Percentiles rank a stretch among this genome's conserved stretches.
Conservation (phyloP, 2,329 filamentous ascomycete species). For the Cytospora schulzeri region DNA sequence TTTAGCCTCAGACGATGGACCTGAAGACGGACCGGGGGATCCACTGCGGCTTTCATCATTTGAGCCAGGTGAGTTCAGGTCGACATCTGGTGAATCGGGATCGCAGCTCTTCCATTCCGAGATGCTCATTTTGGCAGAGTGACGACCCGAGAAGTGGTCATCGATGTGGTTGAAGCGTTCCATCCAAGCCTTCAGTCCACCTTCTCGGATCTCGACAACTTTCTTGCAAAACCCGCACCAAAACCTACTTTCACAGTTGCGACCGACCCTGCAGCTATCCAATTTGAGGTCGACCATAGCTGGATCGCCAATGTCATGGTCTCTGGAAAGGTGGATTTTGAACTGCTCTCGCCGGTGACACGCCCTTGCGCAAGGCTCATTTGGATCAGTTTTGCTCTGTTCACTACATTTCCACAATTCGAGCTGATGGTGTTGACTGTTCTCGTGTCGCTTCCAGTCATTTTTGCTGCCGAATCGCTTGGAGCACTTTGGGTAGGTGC, state of each 20-base stretch:
- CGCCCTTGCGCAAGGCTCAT: conserved; percentile 56
- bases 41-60: conserved; percentile 19
- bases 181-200: conserved; percentile 53
- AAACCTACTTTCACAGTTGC: conserved; percentile 66
- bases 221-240: conserved; percentile 85
- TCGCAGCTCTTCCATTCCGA: conserved; percentile 56
- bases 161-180: conserved; percentile 73
- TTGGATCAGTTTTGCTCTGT: conserved; percentile 15
- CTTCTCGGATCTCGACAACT: conserved; percentile 54
- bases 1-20: background rate
- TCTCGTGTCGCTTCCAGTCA: conserved; percentile 92
- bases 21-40: conserved; percentile 8
- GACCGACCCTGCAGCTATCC: conserved; percentile 61
- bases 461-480: conserved; percentile 89
- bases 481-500: conserved; percentile 69
- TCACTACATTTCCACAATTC: conserved; percentile 73
- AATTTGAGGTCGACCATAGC: conserved; percentile 46
- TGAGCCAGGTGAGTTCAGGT: background rate
- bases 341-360: conserved; percentile 63
- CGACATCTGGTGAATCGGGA: conserved; percentile 27
- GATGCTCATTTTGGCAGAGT: conserved; percentile 46
- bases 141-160: conserved; percentile 63
- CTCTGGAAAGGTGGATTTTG: conserved; percentile 58
- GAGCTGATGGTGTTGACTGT: conserved; percentile 71
- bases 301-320: conserved; percentile 46